Evolutionary conservation across 345 rosid genomes (phyloP).

Genomic region (Brassica nigra): DNA sequence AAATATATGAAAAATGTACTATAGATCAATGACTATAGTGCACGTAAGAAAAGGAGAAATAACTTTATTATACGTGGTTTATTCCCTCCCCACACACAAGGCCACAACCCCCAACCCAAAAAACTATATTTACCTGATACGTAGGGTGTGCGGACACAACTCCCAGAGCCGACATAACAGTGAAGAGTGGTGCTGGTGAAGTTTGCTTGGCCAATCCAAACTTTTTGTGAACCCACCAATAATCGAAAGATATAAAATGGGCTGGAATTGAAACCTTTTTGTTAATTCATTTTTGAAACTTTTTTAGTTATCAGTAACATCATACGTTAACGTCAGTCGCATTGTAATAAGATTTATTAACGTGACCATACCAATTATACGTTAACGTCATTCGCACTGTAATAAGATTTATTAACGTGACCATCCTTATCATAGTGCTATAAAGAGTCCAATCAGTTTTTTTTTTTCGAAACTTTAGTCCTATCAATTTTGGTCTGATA

Average conservation of each 20-base stretch:
- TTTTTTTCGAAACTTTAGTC: neutral
- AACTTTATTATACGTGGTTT: neutral
- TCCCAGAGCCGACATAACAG: slow-evolving; percentile 10
- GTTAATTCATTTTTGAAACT: neutral
- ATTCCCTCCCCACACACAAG: neutral
- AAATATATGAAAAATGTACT: neutral
- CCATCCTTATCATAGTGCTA: slow-evolving; percentile 12
- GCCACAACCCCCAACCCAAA: no score
- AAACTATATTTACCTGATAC: neutral
- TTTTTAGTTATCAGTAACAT: slow-evolving; percentile 35
- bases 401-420: slow-evolving; percentile 33
- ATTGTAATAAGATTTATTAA: slow-evolving; percentile 27
- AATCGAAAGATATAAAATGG: slow-evolving; percentile 5
- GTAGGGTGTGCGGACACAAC: neutral
- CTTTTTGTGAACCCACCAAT: slow-evolving; percentile 8
- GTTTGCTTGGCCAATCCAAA: slow-evolving; percentile 14
- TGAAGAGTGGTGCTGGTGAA: neutral
- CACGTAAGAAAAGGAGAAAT: neutral
- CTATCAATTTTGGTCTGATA: slow-evolving; percentile 14
- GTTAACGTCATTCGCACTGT: slow-evolving; percentile 33
- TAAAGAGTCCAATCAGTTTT: slow-evolving; percentile 14
- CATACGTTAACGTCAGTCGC: slow-evolving; percentile 38
- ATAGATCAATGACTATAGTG: no score
- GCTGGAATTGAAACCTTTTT: neutral
- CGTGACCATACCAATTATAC: slow-evolving; percentile 25